Percentiles rank a stretch among this genome's conserved stretches.
Evolutionary conservation across 2,329 filamentous ascomycete genomes (phyloP).

Genomic region (Ramichloridium luteum): DNA sequence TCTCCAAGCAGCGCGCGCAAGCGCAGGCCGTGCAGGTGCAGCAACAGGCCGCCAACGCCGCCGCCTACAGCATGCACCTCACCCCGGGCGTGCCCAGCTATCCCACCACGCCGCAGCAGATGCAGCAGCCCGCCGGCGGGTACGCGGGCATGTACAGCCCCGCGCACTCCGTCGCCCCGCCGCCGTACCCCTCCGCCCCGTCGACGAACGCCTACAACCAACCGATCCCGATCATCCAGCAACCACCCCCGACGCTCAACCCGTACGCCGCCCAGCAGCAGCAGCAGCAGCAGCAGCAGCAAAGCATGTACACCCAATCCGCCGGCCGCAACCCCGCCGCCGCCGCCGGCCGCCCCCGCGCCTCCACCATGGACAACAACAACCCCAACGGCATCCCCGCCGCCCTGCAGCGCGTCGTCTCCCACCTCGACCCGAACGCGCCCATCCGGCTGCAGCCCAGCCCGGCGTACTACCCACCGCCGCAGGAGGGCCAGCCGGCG

Average conservation of each 20-base stretch:
- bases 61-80: slow-evolving; percentile 19
- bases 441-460: slow-evolving; percentile 91
- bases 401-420: slow-evolving; percentile 86
- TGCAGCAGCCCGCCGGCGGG: slow-evolving; percentile 47
- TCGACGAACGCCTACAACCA: slow-evolving; percentile 48
- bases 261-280: slow-evolving; percentile 18
- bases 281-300: slow-evolving; percentile 43
- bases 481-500: slow-evolving; percentile 66
- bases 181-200: slow-evolving; percentile 65
- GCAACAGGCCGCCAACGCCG: slow-evolving; percentile 31
- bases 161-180: slow-evolving; percentile 57
- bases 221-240: slow-evolving; percentile 56
- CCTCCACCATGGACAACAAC: slow-evolving; percentile 88
- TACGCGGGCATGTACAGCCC: slow-evolving; percentile 62
- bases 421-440: slow-evolving; percentile 85
- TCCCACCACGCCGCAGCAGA: slow-evolving; percentile 26
- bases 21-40: slow-evolving; percentile 32
- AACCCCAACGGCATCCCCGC: slow-evolving; percentile 66
- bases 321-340: no score
- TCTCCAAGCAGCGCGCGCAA: slow-evolving; percentile 79
- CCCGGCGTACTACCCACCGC: slow-evolving; percentile 92
- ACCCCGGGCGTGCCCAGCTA: slow-evolving; percentile 27
- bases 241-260: slow-evolving; percentile 32
- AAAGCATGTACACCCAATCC: slow-evolving; percentile 61
- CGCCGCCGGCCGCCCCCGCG: slow-evolving; percentile 74